Conservation (phyloP, 169 alveolate genomes). For the Plasmodium fragile region DNA sequence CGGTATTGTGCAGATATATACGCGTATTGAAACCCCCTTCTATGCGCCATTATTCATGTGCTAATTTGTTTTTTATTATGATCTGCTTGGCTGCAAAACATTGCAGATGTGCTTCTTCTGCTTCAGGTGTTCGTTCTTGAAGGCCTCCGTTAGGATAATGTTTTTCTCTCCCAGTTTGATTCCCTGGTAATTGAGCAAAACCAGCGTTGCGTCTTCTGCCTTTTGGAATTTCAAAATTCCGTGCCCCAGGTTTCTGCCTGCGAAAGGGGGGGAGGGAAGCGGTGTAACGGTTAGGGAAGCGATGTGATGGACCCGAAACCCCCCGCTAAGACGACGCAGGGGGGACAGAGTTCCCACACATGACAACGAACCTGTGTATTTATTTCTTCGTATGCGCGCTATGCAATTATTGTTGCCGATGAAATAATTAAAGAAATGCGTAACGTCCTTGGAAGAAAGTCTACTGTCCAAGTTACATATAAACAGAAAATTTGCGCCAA, state of each 20-base stretch:
- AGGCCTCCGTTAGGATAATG: slow-evolving; percentile 79
- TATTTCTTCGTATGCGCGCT: slow-evolving; percentile 36
- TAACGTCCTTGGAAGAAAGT: slow-evolving; percentile 60
- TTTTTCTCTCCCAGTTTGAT: slow-evolving; percentile 81
- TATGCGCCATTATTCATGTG: background rate
- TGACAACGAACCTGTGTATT: slow-evolving; percentile 29
- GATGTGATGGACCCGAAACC: background rate
- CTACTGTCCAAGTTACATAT: slow-evolving; percentile 64
- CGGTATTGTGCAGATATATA: background rate
- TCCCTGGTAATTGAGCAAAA: slow-evolving; percentile 81
- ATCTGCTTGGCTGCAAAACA: slow-evolving; percentile 13
- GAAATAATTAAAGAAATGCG: slow-evolving; percentile 66
- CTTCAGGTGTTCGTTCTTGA: slow-evolving; percentile 58
- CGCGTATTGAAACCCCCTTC: background rate
- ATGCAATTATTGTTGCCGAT: slow-evolving; percentile 45
- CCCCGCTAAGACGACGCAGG: background rate
- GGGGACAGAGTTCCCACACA: background rate
- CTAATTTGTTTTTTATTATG: background rate
- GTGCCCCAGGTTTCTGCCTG: slow-evolving; percentile 85
- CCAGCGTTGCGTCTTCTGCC: slow-evolving; percentile 84
- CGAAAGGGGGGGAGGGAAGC: background rate
- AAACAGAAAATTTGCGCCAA: slow-evolving; percentile 53
- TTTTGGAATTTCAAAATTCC: slow-evolving; percentile 83
- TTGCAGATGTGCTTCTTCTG: slow-evolving; percentile 69
- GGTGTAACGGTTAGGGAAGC: background rate